Evolutionary conservation across 2,329 filamentous ascomycete species (phyloP), one percentile per base, ranked within the genome.

Genomic region (Ophiostoma sp.): DNA sequence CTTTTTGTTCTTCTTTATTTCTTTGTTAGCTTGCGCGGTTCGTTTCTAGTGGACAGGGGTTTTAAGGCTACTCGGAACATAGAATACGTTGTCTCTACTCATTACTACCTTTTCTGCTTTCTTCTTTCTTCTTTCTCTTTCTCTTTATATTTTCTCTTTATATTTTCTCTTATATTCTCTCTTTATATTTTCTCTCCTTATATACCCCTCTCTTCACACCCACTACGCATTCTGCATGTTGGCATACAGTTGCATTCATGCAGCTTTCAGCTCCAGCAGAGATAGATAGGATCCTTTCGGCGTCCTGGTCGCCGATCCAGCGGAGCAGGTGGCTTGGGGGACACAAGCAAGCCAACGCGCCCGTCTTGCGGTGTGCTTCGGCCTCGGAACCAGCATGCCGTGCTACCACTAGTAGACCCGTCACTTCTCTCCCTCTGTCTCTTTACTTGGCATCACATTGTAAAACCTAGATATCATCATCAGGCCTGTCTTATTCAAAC

Each of bases 241-340:
- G 20, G 33, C 62, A 36, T 6, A 41, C 2, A 8, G 62, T 64
- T 36, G 62, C 62, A 66, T 66, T 10, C 62, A 66, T 66, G 62
- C 36, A 66, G 20, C 36, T 39, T 41, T 39, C 20, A 23, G 35
- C 62, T 66, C 11, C 52, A 64, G 60, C 33, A 27, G 35, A 65
- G 39, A n/a, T 36, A 65, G 39, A n/a, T 36, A 33, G 20, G 33
- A 66, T 66, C 62, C 35, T n/a, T 23, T 66, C n/a, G 36, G 35
- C 20, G 62, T 39, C 41, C n/a, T 67, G 27, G 41, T 67, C 65
- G 65, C 65, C 65, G 65, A 67, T 67, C 65, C 65, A 67, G 39
- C 65, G 35, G 65, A 67, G 65, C 36, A 57, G 52, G 52, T 57
- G 52, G 52, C 52, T 57, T 57, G 52, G 52, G 52, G 10, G 23